Evolutionary conservation across 164 flowering plant species (phyloP), one percentile per base, ranked within the genome.

Genomic region (Magnolia kwangsiensis): DNA sequence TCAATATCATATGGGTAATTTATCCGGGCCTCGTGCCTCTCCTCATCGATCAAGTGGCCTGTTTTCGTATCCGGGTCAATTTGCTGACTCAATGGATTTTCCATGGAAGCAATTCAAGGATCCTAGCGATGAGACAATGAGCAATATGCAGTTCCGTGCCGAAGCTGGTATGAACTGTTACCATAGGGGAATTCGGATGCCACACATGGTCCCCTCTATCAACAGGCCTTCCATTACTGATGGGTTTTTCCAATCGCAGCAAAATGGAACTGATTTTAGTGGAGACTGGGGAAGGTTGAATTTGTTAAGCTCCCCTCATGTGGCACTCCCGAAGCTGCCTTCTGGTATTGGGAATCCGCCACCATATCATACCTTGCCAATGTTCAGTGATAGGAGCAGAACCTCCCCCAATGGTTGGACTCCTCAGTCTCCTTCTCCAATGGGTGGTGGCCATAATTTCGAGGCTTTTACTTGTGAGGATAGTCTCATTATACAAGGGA

Each of bases 401-500:
- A 67, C 72, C 72, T 55, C 63, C 61, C 68, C 81, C 45, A 81
- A 71, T 66, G 50, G 71, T 65, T 37, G 78, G 75, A 69, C 64
- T 50, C 70, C 77, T 73, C 81, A 63, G 1, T 50, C 81, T n/a
- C 58, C 51, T 37, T n/a, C 76, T 37, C 45, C 70, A 1, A 37
- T 76, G 66, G 72, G 73, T 74, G 37, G 73, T 75, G 37, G 67
- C 50, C n/a, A 20, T 29, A 71, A 68, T 51, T n/a, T 75, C 3
- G 84, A 86, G 64, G 75, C 49, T 31, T 58, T 72, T 55, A 23
- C 37, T 23, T 68, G 81, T 65, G 94, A 89, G 77, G 90, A 84
- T 63, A 84, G 91, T 75, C 80, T 87, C 75, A 86, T 87, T 63
- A 51, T 88, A n/a, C 90, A 86, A 55, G 91, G 82, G 51, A 78